These are phyloP conservation scores for Synchytrium microbalum DNA, from an alignment of 371 early-diverging fungal genomes.

Conservation along the genomic window DNA sequence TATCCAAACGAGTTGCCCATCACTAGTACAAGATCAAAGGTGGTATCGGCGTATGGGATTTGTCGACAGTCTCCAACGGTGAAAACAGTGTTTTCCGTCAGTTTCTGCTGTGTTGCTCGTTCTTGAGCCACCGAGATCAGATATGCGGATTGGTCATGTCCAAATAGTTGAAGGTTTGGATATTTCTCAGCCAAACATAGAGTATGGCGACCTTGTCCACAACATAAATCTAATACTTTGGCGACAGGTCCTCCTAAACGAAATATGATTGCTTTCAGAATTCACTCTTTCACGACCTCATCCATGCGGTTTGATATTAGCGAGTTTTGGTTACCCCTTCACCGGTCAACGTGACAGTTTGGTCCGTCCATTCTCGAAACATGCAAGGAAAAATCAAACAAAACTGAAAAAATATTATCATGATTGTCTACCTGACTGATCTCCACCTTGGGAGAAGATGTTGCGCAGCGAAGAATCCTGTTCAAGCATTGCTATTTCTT, in stretches of 20 bases:
- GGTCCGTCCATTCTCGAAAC: too few relatives aligned
- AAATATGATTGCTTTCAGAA: background rate
- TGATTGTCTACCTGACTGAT: too few relatives aligned
- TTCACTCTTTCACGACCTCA: background rate
- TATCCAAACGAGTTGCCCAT: constrained; percentile 62
- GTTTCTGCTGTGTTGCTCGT: constrained; percentile 24
- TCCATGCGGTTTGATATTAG: too few relatives aligned
- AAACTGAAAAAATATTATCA: too few relatives aligned
- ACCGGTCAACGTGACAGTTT: too few relatives aligned
- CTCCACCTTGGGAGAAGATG: too few relatives aligned
- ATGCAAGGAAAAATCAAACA: too few relatives aligned
- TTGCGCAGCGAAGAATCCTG: constrained; percentile 14
- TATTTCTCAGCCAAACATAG: constrained; percentile 42
- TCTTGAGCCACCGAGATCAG: constrained; percentile 44
- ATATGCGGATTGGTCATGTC: constrained; percentile 52
- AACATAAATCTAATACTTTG: constrained; percentile 49
- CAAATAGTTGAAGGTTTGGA: constrained; percentile 38
- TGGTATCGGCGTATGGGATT: constrained; percentile 37
- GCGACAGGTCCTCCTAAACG: constrained; percentile 11
- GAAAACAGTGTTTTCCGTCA: constrained; percentile 27
- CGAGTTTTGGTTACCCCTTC: too few relatives aligned
- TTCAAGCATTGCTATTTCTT: constrained; percentile 44
- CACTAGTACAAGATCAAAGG: constrained; percentile 46
- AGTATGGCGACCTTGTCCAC: constrained; percentile 55
- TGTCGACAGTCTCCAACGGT: constrained; percentile 56